Evolutionary conservation across 2,329 filamentous ascomycete genomes (phyloP).

Genomic region (Aspergillus ochraceoroseus): DNA sequence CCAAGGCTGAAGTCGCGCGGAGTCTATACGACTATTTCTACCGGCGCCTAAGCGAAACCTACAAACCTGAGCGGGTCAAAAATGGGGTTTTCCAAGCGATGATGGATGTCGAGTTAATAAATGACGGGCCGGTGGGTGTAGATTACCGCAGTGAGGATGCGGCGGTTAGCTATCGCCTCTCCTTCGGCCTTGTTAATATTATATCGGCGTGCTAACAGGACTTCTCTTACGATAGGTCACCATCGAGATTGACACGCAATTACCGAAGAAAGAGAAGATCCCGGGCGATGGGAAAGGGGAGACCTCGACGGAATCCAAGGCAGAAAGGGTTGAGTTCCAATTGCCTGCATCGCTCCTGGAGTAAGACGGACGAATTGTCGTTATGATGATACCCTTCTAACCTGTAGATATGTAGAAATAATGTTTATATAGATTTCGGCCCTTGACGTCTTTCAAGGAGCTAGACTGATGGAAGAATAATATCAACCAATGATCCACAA

Average conservation of each 20-base stretch:
- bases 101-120: constrained; percentile 95
- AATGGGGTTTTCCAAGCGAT: constrained; percentile 97
- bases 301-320: constrained; percentile 8
- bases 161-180: constrained; percentile 47
- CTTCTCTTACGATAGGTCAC: constrained; percentile 34
- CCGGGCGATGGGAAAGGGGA: constrained; percentile 3
- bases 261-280: constrained; percentile 37
- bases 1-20: constrained; percentile 70
- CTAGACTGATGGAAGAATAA: neutral
- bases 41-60: constrained; percentile 65
- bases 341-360: constrained; percentile 25
- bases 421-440: no score
- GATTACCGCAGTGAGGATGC: constrained; percentile 55
- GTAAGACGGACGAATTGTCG: constrained; percentile 8
- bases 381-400: constrained; percentile 7
- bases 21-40: constrained; percentile 81
- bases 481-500: constrained; percentile 5
- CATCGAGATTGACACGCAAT: constrained; percentile 46
- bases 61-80: constrained; percentile 71
- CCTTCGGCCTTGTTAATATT: constrained; percentile 17
- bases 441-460: neutral
- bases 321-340: constrained; percentile 19
- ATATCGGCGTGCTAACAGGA: constrained; percentile 9
- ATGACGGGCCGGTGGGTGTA: constrained; percentile 70
- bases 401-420: no score